Percentiles rank a stretch among this genome's conserved stretches.
These are phyloP conservation scores for Coniferiporia sulphurascens DNA, from an alignment of 1,284 basidiomycete genomes.

Conservation along the genomic window DNA sequence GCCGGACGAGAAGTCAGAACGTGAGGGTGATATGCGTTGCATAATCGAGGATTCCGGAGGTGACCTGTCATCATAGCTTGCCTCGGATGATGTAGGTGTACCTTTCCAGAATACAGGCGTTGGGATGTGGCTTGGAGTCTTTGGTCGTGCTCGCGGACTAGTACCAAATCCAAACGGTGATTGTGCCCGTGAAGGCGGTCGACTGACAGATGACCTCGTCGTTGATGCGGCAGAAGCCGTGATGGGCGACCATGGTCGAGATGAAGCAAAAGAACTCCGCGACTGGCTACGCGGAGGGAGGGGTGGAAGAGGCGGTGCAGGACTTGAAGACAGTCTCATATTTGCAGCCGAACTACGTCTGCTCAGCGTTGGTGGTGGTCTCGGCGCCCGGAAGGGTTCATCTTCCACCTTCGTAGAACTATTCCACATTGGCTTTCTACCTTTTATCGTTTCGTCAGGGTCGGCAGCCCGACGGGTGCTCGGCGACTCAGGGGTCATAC, in stretches of 20 bases:
- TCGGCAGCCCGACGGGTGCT: conserved; percentile 36
- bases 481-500: conserved; percentile 64
- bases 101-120: conserved; percentile 47
- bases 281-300: conserved; percentile 60
- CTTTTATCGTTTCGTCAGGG: conserved; percentile 29
- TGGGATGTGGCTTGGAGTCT: conserved; percentile 74
- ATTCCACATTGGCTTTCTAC: conserved; percentile 61
- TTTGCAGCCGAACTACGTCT: conserved; percentile 26
- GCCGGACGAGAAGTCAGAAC: conserved; percentile 35
- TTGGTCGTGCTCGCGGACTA: conserved; percentile 49
- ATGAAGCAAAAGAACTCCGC: conserved; percentile 66
- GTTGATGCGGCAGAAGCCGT: conserved; percentile 63
- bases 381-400: conserved; percentile 44
- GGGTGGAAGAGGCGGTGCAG: conserved; percentile 33
- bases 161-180: conserved; percentile 22
- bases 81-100: conserved; percentile 42
- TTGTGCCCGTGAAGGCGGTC: conserved; percentile 36
- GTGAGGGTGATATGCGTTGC: conserved; percentile 63
- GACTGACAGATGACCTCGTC: conserved; percentile 45
- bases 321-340: conserved; percentile 32
- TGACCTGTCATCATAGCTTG: conserved; percentile 42
- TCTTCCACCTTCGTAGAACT: conserved; percentile 65
- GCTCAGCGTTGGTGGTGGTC: conserved; percentile 42
- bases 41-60: conserved; percentile 35
- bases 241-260: conserved; percentile 74